These are phyloP conservation scores for Codiaeum variegatum DNA, from an alignment of 441 rosid genomes.

Conservation along the genomic window DNA sequence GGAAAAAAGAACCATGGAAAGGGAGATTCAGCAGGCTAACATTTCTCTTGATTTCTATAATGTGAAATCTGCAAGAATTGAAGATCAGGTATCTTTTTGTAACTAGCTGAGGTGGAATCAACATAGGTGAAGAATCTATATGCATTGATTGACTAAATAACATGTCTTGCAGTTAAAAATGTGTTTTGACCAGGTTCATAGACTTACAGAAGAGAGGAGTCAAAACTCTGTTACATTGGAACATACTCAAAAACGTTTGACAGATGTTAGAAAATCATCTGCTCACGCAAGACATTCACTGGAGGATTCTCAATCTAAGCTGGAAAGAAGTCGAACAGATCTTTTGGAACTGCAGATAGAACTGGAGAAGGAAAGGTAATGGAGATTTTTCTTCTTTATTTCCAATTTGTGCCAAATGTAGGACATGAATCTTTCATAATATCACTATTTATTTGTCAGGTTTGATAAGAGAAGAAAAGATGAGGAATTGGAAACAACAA, in stretches of 20 bases:
- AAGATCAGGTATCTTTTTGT: constrained; percentile 66
- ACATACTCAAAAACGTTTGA: constrained; percentile 57
- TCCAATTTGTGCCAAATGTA: neutral
- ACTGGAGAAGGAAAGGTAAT: constrained; percentile 79
- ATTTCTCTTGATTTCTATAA: constrained; percentile 57
- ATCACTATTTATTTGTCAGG: constrained; percentile 46
- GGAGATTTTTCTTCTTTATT: neutral
- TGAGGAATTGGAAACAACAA: constrained; percentile 66
- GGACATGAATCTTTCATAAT: neutral
- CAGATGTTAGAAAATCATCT: constrained; percentile 55
- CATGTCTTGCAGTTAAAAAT: constrained; percentile 60
- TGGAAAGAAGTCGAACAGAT: constrained; percentile 49
- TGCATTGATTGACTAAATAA: constrained; percentile 9
- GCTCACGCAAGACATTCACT: constrained; percentile 63
- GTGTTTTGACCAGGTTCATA: constrained; percentile 68
- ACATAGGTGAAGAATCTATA: neutral
- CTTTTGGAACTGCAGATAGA: constrained; percentile 56
- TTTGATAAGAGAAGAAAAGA: constrained; percentile 72
- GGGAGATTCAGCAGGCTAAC: constrained; percentile 70
- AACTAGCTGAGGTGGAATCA: neutral
- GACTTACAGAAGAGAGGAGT: constrained; percentile 63
- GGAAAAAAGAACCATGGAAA: constrained; percentile 60
- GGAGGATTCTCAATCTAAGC: constrained; percentile 59
- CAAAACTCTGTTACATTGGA: constrained; percentile 53
- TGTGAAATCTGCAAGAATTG: constrained; percentile 68